Base-by-base conservation (phyloP, 768 basidiomycete genomes). In the Serendipita sp. region DNA sequence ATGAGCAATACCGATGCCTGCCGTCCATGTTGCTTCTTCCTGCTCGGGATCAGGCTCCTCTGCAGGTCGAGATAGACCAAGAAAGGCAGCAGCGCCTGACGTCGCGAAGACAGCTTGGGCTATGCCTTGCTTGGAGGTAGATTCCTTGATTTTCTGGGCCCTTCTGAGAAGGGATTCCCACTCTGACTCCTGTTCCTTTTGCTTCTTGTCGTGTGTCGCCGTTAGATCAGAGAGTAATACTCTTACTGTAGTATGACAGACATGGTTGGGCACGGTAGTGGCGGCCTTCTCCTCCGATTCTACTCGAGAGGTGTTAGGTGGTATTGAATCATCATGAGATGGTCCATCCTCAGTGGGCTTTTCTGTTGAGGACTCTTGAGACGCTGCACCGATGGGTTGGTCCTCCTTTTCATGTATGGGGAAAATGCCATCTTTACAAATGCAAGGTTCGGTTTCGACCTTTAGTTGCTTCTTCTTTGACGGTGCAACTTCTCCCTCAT, bases 1-100 rank as follows among this genome's bases (percentile, higher is more conserved):
- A 73, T 95, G 90, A 16, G 89, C 87, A 63, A 99, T 87, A 1
- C 91, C 93, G 62, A 99, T 71, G 1, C 90, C 91, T 34, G 90
- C 90, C 24, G 80, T 85, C 71, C 94, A 91, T 31, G 76, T 74
- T 43, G 90, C 76, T 68, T 93, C 91, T 51, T 88, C 87, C 26
- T 56, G 64, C 22, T 66, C 66, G n/a, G 53, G 60, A 56, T 64
- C 44, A 62, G 82, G 83, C 62, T 82, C 84, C 33, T 78, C 75
- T 1, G 77, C 77, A 4, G 81, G 81, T 14, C 83, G 63, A 63
- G 62, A 82, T 1, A 86, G 75, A 7, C 87, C 88, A 2, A 89
- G 76, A 41, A 90, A 75, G 3, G 81, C 81, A 3, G 86, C 86
- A 0, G 83, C 82, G 0, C 79, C 78, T 1, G 67, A 68, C 28